Base-by-base conservation (phyloP, 2,329 filamentous ascomycete genomes). In the Penicillium sp. region DNA sequence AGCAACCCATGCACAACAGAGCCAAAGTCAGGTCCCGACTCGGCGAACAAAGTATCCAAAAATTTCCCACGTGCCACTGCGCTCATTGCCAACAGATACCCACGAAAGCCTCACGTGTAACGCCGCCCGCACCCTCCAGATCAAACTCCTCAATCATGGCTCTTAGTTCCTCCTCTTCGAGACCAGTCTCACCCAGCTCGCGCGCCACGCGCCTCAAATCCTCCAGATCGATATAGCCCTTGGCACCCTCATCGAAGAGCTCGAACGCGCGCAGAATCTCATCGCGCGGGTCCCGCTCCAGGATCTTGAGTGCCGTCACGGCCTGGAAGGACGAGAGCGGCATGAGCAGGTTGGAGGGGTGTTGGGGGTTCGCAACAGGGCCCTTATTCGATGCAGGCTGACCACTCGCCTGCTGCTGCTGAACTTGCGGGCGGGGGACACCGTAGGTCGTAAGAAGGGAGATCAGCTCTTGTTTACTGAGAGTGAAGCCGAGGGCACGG, bases 91-190 rank as follows among this genome's bases (percentile, higher is more conserved):
- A 75, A 71, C 85, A 87, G 61, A 88, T 88, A n/a, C 81, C 80
- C 63, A 87, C 77, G 75, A 88, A 88, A 55, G 84, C 84, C 55
- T 87, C 84, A 64, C 82, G 71, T 45, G 79, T 81, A 61, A 88
- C 86, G 53, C 82, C 92, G 10, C 92, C 92, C 64, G 96, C 95
- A 1, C 91, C 93, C 69, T 96, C 90, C 60, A 97, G 82, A 77
- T 99, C 94, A 77, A 97, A 95, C 75, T 97, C 93, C 68, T 97
- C 92, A 77, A 99, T 94, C 94, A 99, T 99, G 60, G 92, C 92
- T 64, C 85, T 82, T 57, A 99, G 81, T 73, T 99, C 94, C 67
- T 95, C 89, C 68, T 99, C 93, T 64, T 94, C 90, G 63, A 99
- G 81, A 11, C 90, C 91, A 6, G 76, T 79, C 73, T 97, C 93